phyloP scores from a whole-genome alignment of 1,284 basidiomycete genomes.

The Cutaneotrichosporon daszewskae region DNA sequence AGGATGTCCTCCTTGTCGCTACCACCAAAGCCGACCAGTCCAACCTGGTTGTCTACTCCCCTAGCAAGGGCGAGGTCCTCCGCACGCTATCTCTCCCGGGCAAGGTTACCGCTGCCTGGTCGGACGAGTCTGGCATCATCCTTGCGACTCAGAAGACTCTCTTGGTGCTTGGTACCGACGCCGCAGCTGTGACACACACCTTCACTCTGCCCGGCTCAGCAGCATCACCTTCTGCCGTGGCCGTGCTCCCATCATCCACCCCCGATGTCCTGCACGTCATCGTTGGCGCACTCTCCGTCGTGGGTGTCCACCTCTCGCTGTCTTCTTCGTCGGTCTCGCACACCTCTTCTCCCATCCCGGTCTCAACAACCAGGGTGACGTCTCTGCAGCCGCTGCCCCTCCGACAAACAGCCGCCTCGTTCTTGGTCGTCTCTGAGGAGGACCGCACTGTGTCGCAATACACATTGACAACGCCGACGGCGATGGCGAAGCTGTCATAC shows the following conservation, averaged over 20 bases:
- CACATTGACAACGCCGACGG: conserved; percentile 54
- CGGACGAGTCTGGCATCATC: conserved; percentile 29
- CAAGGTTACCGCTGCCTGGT: conserved; percentile 32
- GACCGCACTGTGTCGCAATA: conserved; percentile 63
- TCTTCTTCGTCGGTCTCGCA: conserved; percentile 25
- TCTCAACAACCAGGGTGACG: conserved; percentile 41
- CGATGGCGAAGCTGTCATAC: conserved; percentile 49
- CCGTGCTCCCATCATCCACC: conserved; percentile 34
- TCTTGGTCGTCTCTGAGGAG: conserved; percentile 65
- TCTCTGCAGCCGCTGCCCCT: conserved; percentile 34
- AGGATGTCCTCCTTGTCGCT: conserved; percentile 37
- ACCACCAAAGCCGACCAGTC: conserved; percentile 26
- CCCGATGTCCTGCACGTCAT: conserved; percentile 31
- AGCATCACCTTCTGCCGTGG: conserved; percentile 27
- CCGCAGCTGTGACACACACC: conserved; percentile 28
- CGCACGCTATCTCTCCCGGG: conserved; percentile 27
- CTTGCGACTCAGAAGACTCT: conserved; percentile 29
- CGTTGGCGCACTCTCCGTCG: conserved; percentile 29
- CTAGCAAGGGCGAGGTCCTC: conserved; percentile 27
- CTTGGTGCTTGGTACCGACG: conserved; percentile 32
- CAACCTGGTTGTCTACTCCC: conserved; percentile 28
- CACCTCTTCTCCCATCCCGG: conserved; percentile 38
- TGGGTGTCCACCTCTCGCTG: conserved; percentile 30
- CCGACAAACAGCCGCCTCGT: conserved; percentile 42
- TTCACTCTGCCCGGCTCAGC: conserved; percentile 27